phyloP scores from a whole-genome alignment of 495 filamentous ascomycete genomes.

The Aspergillus saccharolyticus region DNA sequence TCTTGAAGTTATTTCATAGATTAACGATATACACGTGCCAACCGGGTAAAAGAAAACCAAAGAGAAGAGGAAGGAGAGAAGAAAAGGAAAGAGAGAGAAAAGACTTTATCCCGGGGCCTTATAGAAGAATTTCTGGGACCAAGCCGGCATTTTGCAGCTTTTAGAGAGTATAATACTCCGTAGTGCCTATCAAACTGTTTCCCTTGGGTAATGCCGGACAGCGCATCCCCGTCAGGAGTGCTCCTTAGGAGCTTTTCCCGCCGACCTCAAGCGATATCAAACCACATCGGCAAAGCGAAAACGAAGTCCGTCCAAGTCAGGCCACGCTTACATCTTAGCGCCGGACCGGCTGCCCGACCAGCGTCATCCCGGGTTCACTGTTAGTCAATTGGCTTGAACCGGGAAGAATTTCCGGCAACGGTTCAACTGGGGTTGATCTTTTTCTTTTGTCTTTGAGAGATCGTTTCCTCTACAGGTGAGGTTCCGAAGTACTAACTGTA shows the following conservation, averaged over 20 bases:
- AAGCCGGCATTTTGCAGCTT: too few relatives aligned
- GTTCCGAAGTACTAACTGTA: too few relatives aligned
- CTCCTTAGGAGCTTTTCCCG: neutral
- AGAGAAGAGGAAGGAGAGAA: neutral
- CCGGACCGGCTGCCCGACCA: neutral
- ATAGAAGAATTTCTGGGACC: neutral
- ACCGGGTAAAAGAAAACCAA: neutral
- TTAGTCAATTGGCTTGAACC: neutral
- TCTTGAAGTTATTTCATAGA: neutral
- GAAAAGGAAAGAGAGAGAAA: neutral
- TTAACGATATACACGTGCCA: neutral
- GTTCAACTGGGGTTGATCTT: neutral
- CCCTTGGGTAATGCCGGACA: neutral
- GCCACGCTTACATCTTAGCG: constrained; percentile 4
- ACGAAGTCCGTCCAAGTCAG: neutral
- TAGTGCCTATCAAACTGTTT: too few relatives aligned
- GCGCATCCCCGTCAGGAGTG: neutral
- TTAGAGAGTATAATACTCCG: too few relatives aligned
- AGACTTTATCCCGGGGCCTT: constrained; percentile 2
- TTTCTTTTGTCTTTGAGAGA: too few relatives aligned
- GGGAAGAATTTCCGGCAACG: neutral
- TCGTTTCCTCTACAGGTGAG: too few relatives aligned
- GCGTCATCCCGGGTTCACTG: neutral
- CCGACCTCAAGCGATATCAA: neutral
- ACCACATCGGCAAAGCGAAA: constrained; percentile 5